Evolutionary conservation across 495 filamentous ascomycete genomes (phyloP).

Genomic region (Ascobolus immersus): DNA sequence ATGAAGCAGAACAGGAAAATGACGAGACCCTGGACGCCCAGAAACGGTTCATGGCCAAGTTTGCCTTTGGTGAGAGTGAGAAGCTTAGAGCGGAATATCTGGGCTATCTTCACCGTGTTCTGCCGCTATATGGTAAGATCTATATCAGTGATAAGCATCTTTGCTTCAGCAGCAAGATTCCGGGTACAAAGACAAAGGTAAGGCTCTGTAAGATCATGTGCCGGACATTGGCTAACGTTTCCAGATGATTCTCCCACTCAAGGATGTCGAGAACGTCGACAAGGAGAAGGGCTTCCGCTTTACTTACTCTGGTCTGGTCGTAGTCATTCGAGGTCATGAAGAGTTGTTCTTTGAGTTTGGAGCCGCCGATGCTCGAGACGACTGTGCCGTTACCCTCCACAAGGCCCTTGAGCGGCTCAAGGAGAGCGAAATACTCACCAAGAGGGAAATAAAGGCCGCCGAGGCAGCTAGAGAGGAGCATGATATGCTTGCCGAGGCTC

Average conservation of each 20-base stretch:
- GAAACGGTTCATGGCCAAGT: conserved; percentile 67
- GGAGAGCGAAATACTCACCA: conserved; percentile 42
- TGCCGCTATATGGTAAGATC: conserved; percentile 89
- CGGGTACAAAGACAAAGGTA: conserved; percentile 67
- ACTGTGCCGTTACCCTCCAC: conserved; percentile 60
- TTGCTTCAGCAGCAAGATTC: conserved; percentile 78
- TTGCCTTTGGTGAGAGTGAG: conserved; percentile 62
- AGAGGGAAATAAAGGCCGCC: conserved; percentile 42
- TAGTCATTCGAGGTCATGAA: conserved; percentile 80
- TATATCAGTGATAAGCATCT: conserved; percentile 79
- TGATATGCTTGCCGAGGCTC: conserved; percentile 53
- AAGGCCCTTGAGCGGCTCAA: conserved; percentile 47
- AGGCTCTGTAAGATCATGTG: not conserved
- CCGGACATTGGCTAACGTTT: conserved; percentile 1
- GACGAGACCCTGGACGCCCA: conserved; percentile 30
- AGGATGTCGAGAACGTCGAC: conserved; percentile 77
- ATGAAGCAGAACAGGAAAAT: conserved; percentile 39
- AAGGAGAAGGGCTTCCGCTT: conserved; percentile 90
- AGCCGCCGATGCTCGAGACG: conserved; percentile 49
- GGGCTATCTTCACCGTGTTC: conserved; percentile 58
- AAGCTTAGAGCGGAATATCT: conserved; percentile 79
- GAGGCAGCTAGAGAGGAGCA: conserved; percentile 64
- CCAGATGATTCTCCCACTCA: conserved; percentile 56
- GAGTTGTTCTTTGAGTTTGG: conserved; percentile 93
- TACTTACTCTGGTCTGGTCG: conserved; percentile 71